Evolutionary conservation across 2,329 filamentous ascomycete genomes (phyloP).

Genomic region (Fusarium tricinctum): DNA sequence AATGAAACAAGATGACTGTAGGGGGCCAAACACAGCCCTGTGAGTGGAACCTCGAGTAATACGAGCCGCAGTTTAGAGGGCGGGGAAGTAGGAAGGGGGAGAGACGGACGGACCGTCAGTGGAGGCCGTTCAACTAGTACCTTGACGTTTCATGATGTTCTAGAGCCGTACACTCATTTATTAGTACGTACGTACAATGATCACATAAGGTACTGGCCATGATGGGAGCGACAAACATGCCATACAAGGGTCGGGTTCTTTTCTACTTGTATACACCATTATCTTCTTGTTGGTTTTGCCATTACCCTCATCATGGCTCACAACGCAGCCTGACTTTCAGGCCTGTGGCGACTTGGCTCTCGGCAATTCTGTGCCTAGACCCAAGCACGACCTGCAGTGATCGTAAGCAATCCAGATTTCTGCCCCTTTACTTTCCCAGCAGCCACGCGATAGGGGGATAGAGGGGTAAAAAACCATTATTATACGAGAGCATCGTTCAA

Average conservation of each 20-base stretch:
- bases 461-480: not conserved
- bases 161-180: slow-evolving; percentile 31
- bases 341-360: slow-evolving; percentile 29
- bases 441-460: not conserved
- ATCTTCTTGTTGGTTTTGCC: not conserved
- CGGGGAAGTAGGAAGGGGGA: slow-evolving; percentile 17
- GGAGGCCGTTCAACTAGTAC: slow-evolving; percentile 2
- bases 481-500: not conserved
- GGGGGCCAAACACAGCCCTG: slow-evolving; percentile 45
- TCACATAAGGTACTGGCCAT: not conserved
- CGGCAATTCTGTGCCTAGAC: slow-evolving; percentile 32
- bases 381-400: slow-evolving; percentile 5
- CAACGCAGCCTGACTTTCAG: not conserved
- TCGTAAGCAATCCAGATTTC: slow-evolving; percentile 5
- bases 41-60: slow-evolving; percentile 36
- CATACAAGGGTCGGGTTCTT: not conserved
- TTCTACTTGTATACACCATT: not conserved
- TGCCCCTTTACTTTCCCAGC: not conserved
- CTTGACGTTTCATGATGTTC: slow-evolving; percentile 42
- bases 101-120: slow-evolving; percentile 7
- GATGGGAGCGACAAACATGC: slow-evolving; percentile 19
- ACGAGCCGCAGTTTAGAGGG: slow-evolving; percentile 34
- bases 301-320: not conserved
- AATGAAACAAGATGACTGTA: slow-evolving; percentile 26
- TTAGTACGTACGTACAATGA: not conserved